phyloP scores from a whole-genome alignment of 163 green algal species.

The Scenedesmus sp. region DNA sequence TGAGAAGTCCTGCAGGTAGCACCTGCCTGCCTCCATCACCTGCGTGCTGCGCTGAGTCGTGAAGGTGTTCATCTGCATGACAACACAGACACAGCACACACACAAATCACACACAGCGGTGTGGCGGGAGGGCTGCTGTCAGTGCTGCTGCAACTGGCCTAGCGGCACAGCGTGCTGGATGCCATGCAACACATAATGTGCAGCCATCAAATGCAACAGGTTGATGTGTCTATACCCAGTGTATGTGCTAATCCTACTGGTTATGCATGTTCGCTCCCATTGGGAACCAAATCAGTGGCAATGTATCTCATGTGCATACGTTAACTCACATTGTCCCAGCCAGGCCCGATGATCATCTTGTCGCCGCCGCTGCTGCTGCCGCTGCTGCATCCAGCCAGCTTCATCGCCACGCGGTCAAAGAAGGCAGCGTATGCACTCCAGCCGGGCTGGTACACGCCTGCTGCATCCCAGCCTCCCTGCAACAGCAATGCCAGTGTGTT shows the following conservation, averaged over 20 bases:
- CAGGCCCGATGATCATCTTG: slow-evolving; percentile 31
- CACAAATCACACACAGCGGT: too few relatives aligned
- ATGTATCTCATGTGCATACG: background rate
- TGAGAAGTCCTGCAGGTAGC: slow-evolving; percentile 27
- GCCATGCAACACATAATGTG: background rate
- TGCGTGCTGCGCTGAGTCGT: background rate
- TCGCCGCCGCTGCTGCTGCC: background rate
- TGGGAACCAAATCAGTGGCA: too few relatives aligned
- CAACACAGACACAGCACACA: background rate
- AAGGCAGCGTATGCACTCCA: slow-evolving; percentile 5
- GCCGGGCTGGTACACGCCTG: background rate
- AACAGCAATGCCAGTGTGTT: background rate
- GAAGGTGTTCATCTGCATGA: slow-evolving; percentile 41
- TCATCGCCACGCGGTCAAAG: slow-evolving; percentile 15
- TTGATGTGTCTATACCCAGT: too few relatives aligned
- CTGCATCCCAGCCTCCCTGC: slow-evolving; percentile 35
- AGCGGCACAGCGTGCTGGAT: too few relatives aligned
- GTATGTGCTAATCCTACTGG: too few relatives aligned
- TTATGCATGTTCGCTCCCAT: too few relatives aligned
- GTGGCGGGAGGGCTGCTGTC: background rate
- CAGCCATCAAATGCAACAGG: background rate
- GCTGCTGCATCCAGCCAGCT: slow-evolving; percentile 2
- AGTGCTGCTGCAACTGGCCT: background rate
- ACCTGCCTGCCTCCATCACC: slow-evolving; percentile 3
- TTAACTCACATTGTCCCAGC: slow-evolving; percentile 38